Conservation (phyloP, 768 basidiomycete genomes). For the Obba rivulosa region DNA sequence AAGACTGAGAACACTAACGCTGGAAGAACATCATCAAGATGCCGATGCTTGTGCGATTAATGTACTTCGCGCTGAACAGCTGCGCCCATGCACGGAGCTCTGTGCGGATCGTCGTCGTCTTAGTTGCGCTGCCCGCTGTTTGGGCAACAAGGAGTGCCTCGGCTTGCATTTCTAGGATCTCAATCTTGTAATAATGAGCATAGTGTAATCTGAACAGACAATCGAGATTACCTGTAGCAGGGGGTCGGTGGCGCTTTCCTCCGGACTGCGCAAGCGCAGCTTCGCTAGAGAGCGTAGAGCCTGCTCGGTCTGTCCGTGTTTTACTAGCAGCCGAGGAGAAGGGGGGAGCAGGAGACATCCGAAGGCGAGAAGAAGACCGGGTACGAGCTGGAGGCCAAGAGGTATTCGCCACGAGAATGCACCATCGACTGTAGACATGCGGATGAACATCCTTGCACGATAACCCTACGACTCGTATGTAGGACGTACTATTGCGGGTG, state of each 20-base stretch:
- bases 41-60: slow-evolving; percentile 62
- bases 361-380: slow-evolving; percentile 58
- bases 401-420: slow-evolving; percentile 76
- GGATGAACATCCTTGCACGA: background rate
- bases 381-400: slow-evolving; percentile 64
- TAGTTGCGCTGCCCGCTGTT: slow-evolving; percentile 12
- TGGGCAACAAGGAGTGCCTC: slow-evolving; percentile 51
- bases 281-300: slow-evolving; percentile 53
- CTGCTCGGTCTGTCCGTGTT: slow-evolving; percentile 50
- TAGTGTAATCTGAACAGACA: too few relatives aligned
- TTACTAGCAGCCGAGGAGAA: slow-evolving; percentile 55
- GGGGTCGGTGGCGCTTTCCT: slow-evolving; percentile 45
- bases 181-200: slow-evolving; percentile 41
- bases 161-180: slow-evolving; percentile 72
- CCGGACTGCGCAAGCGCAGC: slow-evolving; percentile 42
- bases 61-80: slow-evolving; percentile 49
- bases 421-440: slow-evolving; percentile 39
- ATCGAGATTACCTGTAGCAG: slow-evolving; percentile 41
- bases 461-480: too few relatives aligned
- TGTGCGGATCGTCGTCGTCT: slow-evolving; percentile 12
- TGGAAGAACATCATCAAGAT: slow-evolving; percentile 79
- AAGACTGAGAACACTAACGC: slow-evolving; percentile 39
- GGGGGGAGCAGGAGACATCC: slow-evolving; percentile 58
- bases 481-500: slow-evolving; percentile 53
- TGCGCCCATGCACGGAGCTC: slow-evolving; percentile 49